phyloP scores from a whole-genome alignment of 1,139 yeast genomes.

The Magnusiomyces suaveolens region DNA sequence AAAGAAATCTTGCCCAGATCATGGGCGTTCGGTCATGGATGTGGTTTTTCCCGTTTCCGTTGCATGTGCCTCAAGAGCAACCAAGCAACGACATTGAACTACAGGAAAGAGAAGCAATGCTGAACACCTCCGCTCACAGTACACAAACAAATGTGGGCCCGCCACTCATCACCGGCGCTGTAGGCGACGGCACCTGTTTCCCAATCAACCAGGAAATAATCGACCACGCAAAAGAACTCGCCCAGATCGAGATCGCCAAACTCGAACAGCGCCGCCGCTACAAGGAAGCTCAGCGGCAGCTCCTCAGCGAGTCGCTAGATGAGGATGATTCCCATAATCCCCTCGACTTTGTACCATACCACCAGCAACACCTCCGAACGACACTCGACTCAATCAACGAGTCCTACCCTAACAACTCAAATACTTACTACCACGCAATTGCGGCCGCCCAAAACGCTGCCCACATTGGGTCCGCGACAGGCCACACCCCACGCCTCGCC shows the following conservation, averaged over 20 bases:
- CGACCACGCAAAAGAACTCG: constrained; percentile 1
- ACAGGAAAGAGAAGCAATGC: background rate
- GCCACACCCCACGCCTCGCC: background rate
- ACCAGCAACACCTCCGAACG: background rate
- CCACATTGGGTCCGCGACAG: background rate
- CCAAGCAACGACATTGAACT: background rate
- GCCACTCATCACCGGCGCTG: background rate
- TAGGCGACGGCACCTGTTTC: constrained; percentile 12
- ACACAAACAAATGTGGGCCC: background rate
- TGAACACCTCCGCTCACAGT: background rate
- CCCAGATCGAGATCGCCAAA: constrained; percentile 4
- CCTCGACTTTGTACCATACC: background rate
- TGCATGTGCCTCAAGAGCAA: constrained; percentile 6
- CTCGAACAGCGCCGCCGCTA: constrained; percentile 7
- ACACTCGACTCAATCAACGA: background rate
- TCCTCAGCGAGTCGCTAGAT: background rate
- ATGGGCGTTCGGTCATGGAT: constrained; percentile 60
- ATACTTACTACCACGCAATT: background rate
- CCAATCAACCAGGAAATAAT: constrained; percentile 9
- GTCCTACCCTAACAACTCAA: background rate
- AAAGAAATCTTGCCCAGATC: constrained; percentile 58
- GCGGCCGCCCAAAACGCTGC: background rate
- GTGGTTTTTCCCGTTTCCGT: constrained; percentile 65
- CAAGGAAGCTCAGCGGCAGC: constrained; percentile 4
- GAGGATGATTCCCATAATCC: background rate